Evolutionary conservation across 108 stramenopile species (phyloP), one percentile per base, ranked within the genome.

Genomic region (Cyclotella cryptica): DNA sequence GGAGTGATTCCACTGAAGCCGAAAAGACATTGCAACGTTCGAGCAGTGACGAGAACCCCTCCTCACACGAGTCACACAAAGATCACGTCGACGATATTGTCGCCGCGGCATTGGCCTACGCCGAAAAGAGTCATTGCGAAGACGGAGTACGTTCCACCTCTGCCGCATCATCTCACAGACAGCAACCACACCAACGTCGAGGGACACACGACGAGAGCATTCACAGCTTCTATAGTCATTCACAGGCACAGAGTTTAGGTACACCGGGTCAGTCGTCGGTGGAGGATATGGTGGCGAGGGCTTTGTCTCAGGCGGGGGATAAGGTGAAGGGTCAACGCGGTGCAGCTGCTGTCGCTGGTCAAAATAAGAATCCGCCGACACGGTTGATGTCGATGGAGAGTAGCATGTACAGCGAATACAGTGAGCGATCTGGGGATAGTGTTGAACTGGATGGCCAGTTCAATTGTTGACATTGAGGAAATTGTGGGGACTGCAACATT

Each of bases 61-160:
- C 72, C 10, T 58, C 51, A 18, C 10, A 24, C 3, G 68, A 58
- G 14, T 45, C 27, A 27, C 1, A 15, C 18, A 49, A 66, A 7
- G 43, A 58, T 22, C 28, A 43, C 13, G 80, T 81, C 19, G 80
- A 81, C 47, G 57, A 63, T 42, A 75, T 81, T 41, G 80, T 81
- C 12, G 74, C 73, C 40, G 80, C 80, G 5, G 80, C 80, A n/a
- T 59, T 81, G 52, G 80, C 80, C 13, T 81, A 71, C 51, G 80
- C 80, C 24, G 80, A 81, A 59, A 69, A 70, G 60, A 72, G 70
- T 61, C 78, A 79, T 39, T 53, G 71, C 27, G 28, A 44, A n/a
- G 70, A 58, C 29, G 57, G 55, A 41, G 7, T 54, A 27, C 9
- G 10, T 27, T 28, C 57, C 41, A 43, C 40, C 30, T 21, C 14